Conservation (phyloP, 192 early-diverging fungal genomes). For the Oehlia diaphana region DNA sequence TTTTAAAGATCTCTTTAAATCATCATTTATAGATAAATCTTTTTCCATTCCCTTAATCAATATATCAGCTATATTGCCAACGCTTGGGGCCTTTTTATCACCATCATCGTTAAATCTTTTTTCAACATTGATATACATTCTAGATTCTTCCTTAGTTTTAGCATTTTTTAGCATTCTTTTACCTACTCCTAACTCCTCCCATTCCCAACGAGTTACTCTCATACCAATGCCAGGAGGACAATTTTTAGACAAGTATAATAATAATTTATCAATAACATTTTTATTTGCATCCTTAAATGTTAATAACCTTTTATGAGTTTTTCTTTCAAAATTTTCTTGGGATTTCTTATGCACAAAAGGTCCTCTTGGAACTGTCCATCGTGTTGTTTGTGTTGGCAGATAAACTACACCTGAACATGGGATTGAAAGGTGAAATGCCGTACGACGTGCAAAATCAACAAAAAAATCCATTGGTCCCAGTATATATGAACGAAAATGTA, state of each 20-base stretch:
- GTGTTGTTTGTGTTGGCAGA: conserved; percentile 68
- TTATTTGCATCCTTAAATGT: conserved; percentile 77
- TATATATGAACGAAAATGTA: conserved; percentile 77
- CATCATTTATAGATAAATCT: background rate
- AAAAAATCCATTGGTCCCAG: conserved; percentile 87
- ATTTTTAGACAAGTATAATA: conserved; percentile 77
- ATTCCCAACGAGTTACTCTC: conserved; percentile 71
- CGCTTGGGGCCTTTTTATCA: background rate
- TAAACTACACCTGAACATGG: conserved; percentile 70
- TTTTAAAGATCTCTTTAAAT: background rate
- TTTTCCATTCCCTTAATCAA: conserved; percentile 13
- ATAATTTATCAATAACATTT: conserved; percentile 72
- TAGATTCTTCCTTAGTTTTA: conserved; percentile 35
- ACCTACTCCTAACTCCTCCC: conserved; percentile 56
- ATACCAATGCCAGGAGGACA: conserved; percentile 87
- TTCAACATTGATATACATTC: conserved; percentile 26
- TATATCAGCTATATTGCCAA: background rate
- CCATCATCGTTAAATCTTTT: background rate
- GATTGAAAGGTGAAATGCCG: conserved; percentile 74
- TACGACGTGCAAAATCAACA: conserved; percentile 78
- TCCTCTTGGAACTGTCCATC: conserved; percentile 87
- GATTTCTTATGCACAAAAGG: conserved; percentile 96
- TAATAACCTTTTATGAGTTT: conserved; percentile 80
- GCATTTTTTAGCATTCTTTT: conserved; percentile 37
- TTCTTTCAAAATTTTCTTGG: conserved; percentile 95